Base-by-base conservation (phyloP, 257 asterid species). In the Lavandula angustifolia region DNA sequence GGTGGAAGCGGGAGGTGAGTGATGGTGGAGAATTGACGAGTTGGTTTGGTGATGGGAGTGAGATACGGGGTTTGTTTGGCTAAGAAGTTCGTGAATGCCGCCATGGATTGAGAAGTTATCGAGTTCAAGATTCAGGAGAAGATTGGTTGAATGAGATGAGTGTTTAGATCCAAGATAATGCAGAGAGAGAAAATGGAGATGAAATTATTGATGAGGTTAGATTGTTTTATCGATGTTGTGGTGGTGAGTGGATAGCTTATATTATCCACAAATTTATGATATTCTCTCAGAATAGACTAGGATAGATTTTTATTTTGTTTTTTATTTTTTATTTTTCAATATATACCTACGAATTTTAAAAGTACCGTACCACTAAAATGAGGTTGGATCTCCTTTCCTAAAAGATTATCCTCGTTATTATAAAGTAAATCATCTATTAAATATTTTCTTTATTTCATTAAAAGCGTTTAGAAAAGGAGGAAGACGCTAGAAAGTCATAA, bases 11-110 rank as follows among this genome's bases (percentile, higher is more conserved):
- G 67, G 65, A 71, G 55, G 64, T 52, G 66, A 18, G 3, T 37
- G 34, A 12, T 32, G 6, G 76, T 7, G 52, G 71, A 54, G 10
- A 34, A 47, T n/a, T 50, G 70, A 46, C 64, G 84, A 32, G 49
- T 47, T 32, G 66, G 13, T 72, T 79, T 83, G 1, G 92, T 54
- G 40, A 81, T 47, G 67, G 89, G 64, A 17, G 79, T 52, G 38
- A 91, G 83, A 9, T 75, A 75, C 32, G 78, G 73, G 66, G 72
- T 62, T n/a, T 87, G 89, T 67, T 86, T 88, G 33, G 80, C 79
- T 66, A 83, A 7, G 78, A 84, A 85, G 49, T 79, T 81, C 18
- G 94, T 64, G 81, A 84, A 66, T 3, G 95, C 54, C 5, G 98
- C 95, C 95, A 84, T 87, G 51, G 55, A 49, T 49, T 18, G 43